Evolutionary conservation across 2,329 filamentous ascomycete species (phyloP).

Genomic region (Paecilomyces sp.): DNA sequence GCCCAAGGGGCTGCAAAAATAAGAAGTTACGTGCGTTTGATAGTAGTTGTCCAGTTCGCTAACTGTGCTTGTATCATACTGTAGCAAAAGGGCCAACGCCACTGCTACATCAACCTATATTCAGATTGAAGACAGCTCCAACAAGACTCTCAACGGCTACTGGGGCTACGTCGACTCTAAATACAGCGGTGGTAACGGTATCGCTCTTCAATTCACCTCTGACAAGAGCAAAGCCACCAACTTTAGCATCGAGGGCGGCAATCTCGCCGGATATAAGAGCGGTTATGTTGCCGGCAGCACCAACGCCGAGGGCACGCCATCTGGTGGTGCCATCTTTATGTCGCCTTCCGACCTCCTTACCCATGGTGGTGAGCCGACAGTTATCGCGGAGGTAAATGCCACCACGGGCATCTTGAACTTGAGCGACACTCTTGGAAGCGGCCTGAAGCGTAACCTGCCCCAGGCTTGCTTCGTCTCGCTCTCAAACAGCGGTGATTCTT

Average conservation of each 20-base stretch:
- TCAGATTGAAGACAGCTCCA: slow-evolving; percentile 1
- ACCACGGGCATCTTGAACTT: not conserved
- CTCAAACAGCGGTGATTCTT: not conserved
- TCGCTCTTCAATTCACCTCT: slow-evolving; percentile 1
- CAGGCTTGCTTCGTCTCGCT: slow-evolving; percentile 1
- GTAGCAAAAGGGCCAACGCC: not conserved
- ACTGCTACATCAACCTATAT: not conserved
- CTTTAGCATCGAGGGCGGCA: not conserved
- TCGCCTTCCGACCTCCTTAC: not conserved
- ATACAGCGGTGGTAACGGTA: not conserved
- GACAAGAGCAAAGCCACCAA: slow-evolving; percentile 2
- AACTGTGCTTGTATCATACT: not conserved
- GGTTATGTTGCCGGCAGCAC: slow-evolving; percentile 3
- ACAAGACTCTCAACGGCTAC: slow-evolving; percentile 1
- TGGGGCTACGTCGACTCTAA: slow-evolving; percentile 2
- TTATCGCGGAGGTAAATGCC: not conserved
- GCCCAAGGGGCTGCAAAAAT: no score
- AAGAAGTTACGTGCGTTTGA: not conserved
- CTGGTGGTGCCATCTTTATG: slow-evolving; percentile 2
- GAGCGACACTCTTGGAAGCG: slow-evolving; percentile 1
- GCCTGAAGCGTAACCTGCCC: not conserved
- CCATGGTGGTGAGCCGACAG: slow-evolving; percentile 1
- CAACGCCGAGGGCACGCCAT: slow-evolving; percentile 1
- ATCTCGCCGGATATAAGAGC: slow-evolving; percentile 1
- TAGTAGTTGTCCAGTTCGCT: not conserved